Conservation (phyloP, 2,329 filamentous ascomycete genomes). For the Metarhizium album region DNA sequence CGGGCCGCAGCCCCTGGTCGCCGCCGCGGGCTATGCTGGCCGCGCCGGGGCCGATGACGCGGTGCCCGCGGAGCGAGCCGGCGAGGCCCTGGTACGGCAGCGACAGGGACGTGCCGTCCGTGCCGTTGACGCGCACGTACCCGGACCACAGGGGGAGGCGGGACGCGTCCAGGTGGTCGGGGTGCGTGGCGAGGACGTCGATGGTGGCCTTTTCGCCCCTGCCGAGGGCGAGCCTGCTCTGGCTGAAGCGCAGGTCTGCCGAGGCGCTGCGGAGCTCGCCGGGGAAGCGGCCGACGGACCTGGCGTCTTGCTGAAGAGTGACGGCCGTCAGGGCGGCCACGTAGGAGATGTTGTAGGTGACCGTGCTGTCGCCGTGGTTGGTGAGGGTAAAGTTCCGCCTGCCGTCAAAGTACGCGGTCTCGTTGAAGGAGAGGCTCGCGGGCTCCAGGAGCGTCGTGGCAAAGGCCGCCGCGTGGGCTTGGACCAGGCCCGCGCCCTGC, state of each 20-base stretch:
- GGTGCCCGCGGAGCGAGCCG: conserved; percentile 20
- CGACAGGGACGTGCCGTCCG: conserved; percentile 17
- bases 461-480: conserved; percentile 48
- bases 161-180: neutral
- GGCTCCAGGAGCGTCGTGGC: conserved; percentile 40
- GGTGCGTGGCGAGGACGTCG: conserved; percentile 2
- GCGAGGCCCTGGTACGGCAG: conserved; percentile 25
- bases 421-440: conserved; percentile 51
- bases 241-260: neutral
- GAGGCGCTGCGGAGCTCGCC: neutral
- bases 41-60: conserved; percentile 21
- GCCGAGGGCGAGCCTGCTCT: neutral
- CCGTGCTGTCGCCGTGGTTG: conserved; percentile 33
- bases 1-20: conserved; percentile 9
- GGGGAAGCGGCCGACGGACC: neutral
- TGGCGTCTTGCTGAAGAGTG: conserved; percentile 18
- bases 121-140: conserved; percentile 8
- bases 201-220: conserved; percentile 1
- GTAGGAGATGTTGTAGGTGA: conserved; percentile 37
- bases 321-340: conserved; percentile 35
- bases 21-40: conserved; percentile 21
- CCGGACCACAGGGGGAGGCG: conserved; percentile 7
- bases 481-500: conserved; percentile 49
- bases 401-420: conserved; percentile 34
- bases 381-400: conserved; percentile 36